These are phyloP conservation scores for Hemisphaericaspora lyxosophila DNA, from an alignment of 1,139 yeast species.

Conservation along the genomic window DNA sequence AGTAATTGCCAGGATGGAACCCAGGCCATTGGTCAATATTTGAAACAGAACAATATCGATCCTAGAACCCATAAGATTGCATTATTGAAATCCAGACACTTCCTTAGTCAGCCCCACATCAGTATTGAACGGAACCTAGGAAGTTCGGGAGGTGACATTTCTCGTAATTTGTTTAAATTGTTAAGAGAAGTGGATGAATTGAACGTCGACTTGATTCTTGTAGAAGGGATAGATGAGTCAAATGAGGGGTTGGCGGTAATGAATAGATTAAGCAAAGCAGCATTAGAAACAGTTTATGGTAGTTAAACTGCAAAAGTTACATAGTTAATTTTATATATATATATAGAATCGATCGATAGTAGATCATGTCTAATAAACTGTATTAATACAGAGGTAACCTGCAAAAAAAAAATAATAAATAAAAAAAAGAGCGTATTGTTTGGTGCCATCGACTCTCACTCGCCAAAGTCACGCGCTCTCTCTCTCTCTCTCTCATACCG, in stretches of 20 bases:
- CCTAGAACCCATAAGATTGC: slow-evolving; percentile 37
- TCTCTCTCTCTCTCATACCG: too few relatives aligned
- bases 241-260: slow-evolving; percentile 90
- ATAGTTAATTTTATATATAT: too few relatives aligned
- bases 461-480: too few relatives aligned
- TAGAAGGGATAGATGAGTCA: slow-evolving; percentile 68
- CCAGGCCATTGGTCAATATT: slow-evolving; percentile 27
- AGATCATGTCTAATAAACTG: too few relatives aligned
- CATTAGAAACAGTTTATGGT: slow-evolving; percentile 47
- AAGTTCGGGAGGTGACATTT: slow-evolving; percentile 57
- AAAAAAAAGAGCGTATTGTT: too few relatives aligned
- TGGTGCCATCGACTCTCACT: too few relatives aligned
- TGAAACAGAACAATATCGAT: slow-evolving; percentile 17
- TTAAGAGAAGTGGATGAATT: slow-evolving; percentile 72
- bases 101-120: slow-evolving; percentile 26
- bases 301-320: too few relatives aligned
- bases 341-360: too few relatives aligned
- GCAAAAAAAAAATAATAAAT: too few relatives aligned
- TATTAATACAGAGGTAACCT: too few relatives aligned
- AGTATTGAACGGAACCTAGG: slow-evolving; percentile 55
- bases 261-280: slow-evolving; percentile 89
- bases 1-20: slow-evolving; percentile 49
- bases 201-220: slow-evolving; percentile 63
- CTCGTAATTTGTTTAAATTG: slow-evolving; percentile 67
- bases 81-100: slow-evolving; percentile 42